Percentiles rank a stretch among this genome's conserved stretches.
Conservation (phyloP, 495 filamentous ascomycete species). For the Jackrogersella multiformis region DNA sequence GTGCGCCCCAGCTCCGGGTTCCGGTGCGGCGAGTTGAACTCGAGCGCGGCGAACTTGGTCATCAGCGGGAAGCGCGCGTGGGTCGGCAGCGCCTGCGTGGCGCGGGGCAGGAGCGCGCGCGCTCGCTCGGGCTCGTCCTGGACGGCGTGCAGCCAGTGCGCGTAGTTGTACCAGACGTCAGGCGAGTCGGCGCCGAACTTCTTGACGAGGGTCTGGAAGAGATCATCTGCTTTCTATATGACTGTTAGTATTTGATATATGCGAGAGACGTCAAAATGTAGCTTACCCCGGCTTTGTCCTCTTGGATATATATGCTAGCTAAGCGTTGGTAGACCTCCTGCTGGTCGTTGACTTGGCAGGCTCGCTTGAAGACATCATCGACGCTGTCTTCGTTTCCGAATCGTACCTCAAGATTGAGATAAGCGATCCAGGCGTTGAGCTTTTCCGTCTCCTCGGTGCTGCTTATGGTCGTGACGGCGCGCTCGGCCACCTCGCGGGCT, state of each 20-base stretch:
- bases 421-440: conserved; percentile 91
- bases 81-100: conserved; percentile 78
- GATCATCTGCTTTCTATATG: conserved; percentile 81
- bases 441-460: conserved; percentile 89
- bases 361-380: conserved; percentile 88
- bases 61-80: conserved; percentile 80
- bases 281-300: conserved; percentile 75
- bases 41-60: conserved; percentile 85
- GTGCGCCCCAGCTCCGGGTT: conserved; percentile 92
- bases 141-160: conserved; percentile 84
- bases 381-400: conserved; percentile 88
- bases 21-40: conserved; percentile 85
- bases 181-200: conserved; percentile 83
- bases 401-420: conserved; percentile 91
- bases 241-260: conserved; percentile 31
- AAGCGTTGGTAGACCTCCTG: conserved; percentile 90
- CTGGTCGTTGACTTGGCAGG: conserved; percentile 92
- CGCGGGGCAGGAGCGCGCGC: conserved; percentile 82
- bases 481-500: conserved; percentile 86
- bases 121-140: conserved; percentile 73
- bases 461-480: conserved; percentile 87
- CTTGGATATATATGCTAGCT: conserved; percentile 93
- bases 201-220: conserved; percentile 86
- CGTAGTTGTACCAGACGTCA: conserved; percentile 92
- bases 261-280: background rate